Base-by-base conservation (phyloP, 352 stramenopile genomes). In the Phytophthora idaei region DNA sequence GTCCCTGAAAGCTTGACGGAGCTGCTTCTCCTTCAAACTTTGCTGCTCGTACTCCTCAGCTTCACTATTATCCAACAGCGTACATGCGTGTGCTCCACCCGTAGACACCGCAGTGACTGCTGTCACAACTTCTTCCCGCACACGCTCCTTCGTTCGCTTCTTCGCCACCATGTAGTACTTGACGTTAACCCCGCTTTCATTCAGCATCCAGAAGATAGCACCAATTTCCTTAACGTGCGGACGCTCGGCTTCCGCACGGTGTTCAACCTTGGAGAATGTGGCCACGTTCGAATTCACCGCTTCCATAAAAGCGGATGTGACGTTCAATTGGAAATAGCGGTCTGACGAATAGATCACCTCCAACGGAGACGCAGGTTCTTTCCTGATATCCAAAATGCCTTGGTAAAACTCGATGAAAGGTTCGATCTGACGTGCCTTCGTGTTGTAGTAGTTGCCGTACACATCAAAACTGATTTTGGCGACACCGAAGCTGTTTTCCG, bases 391-490 rank as follows among this genome's bases (percentile, higher is more conserved):
- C 37, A 95, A 60, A 31, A 87, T 83, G 0, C 87, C 82, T 61
- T 92, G 81, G 56, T 94, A 95, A 60, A 87, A 94, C 69, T 96
- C 89, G 45, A 96, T 76, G 59, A 95, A 96, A 21, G 89, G 89
- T 57, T 96, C 89, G 5, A 89, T 71, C 44, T 94, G 85, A 5
- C 83, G 73, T 11, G 80, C 80, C 31, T 77, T 92, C 1, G 73
- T 73, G 71, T 96, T 96, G 83, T 92, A 96, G 57, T 96, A 96
- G 66, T 95, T 95, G 72, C 87, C 87, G 57, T 96, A 95, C 34
- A 95, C 57, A 25, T 90, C 81, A 61, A 93, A 93, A 57, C 79
- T 90, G 47, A 95, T 66, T 62, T 90, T 93, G 6, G 71, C 81
- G 7, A 93, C 70, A 28, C 85, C 89, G 50, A 81, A 92, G 47